Percentiles rank a stretch among this genome's conserved stretches.
Evolutionary conservation across 2,329 filamentous ascomycete genomes (phyloP).

Genomic region (Colletotrichum sojae): DNA sequence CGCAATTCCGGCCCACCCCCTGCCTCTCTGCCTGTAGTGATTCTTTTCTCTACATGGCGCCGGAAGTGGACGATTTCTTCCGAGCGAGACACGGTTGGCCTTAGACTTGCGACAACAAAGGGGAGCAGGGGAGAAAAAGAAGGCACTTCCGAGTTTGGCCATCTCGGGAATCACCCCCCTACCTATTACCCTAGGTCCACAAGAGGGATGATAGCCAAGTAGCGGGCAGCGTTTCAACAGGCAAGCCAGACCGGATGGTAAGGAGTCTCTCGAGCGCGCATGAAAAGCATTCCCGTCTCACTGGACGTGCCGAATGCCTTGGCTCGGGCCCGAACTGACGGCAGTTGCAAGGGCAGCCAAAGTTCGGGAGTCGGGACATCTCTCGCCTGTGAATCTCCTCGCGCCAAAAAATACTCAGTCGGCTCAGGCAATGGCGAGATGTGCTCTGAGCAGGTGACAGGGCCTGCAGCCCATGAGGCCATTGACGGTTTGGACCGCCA

Average conservation of each 20-base stretch:
- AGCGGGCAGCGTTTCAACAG: slow-evolving; percentile 17
- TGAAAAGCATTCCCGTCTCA: background rate
- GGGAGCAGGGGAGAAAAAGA: background rate
- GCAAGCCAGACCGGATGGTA: background rate
- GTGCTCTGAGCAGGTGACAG: background rate
- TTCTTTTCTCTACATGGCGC: no score
- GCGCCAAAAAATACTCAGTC: slow-evolving; percentile 5
- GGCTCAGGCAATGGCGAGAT: slow-evolving; percentile 16
- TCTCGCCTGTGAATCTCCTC: slow-evolving; percentile 9
- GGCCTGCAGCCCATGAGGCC: background rate
- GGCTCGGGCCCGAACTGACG: background rate
- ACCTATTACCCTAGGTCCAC: no score
- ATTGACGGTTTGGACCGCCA: background rate
- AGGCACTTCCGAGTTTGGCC: background rate
- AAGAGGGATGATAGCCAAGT: no score
- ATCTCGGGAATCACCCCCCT: background rate
- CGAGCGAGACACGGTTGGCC: no score
- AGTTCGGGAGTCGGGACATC: slow-evolving; percentile 4
- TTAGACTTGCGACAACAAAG: background rate
- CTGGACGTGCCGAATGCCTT: background rate
- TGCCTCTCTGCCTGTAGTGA: no score
- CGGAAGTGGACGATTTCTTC: no score
- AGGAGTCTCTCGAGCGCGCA: background rate
- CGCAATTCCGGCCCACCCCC: slow-evolving; percentile 9
- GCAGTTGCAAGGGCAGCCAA: slow-evolving; percentile 11